Base-by-base conservation (phyloP, 768 basidiomycete genomes). In the Pisolithus orientalis region DNA sequence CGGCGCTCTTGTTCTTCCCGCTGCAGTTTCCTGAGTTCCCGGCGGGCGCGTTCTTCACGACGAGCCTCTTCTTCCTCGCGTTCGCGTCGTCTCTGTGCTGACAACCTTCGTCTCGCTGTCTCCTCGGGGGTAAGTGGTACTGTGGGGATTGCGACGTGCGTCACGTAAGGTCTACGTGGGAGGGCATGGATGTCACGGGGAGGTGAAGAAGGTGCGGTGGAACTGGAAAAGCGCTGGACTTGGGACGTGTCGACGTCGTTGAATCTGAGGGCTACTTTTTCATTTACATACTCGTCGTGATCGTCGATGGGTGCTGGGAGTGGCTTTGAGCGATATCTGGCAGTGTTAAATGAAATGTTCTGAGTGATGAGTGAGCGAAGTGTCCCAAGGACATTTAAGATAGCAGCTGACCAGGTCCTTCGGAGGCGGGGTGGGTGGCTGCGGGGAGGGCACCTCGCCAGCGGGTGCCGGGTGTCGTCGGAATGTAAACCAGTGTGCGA, bases 41-140 rank as follows among this genome's bases (percentile, higher is more conserved):
- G 75, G 47, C 72, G 65, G 54, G 70, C 66, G 34, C 61, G 68
- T 57, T 84, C 82, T 55, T 77, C 75, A 52, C 61, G 64, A 32
- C 71, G 29, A 5, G 75, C 75, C 38, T 72, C 67, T 47, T 68
- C 59, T 48, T 79, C 77, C 49, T 80, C 79, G 25, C 52, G 56
- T 43, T 70, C 55, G 9, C 45, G 59, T 31, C 61, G 63, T 11
- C 56, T 63, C 2, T 60, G 58, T 31, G 44, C 9, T 21, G 60
- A 67, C 43, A 53, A 50, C n/a, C 52, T 53, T 17, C 60, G 66
- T 11, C 42, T 58, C 29, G 57, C 61, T 24, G 55, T 60, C 42
- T 68, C 65, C 39, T 66, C 67, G 6, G 65, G 68, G 2, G 60
- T 55, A 38, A 62, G 57, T 28, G 31, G 45, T 28, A 49, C 40